A percentile compares a stretch with the other conserved stretches of the same genome.
Evolutionary conservation across 208 protist genomes (phyloP).

Genomic region (Leishmania gerbilli): DNA sequence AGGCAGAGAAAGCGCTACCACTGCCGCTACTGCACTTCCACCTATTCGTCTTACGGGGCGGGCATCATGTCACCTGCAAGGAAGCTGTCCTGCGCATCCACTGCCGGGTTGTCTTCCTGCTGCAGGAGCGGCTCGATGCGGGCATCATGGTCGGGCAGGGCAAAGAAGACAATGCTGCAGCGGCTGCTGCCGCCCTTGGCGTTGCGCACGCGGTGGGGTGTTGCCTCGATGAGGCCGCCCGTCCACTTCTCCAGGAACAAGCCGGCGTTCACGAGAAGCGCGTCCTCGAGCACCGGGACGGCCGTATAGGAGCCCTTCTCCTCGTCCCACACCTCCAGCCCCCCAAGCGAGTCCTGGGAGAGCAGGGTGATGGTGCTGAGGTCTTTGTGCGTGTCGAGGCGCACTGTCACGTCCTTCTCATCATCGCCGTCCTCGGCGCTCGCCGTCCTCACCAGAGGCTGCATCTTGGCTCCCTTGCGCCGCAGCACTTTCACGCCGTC

Average conservation of each 20-base stretch:
- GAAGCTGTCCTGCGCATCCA: conserved; percentile 74
- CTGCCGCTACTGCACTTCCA: neutral
- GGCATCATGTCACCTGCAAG: conserved; percentile 88
- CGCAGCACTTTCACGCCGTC: conserved; percentile 78
- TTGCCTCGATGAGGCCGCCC: conserved; percentile 78
- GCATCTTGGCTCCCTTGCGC: conserved; percentile 61
- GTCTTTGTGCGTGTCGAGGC: conserved; percentile 87
- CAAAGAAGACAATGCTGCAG: conserved; percentile 90
- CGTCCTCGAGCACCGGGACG: conserved; percentile 85
- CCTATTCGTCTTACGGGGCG: conserved; percentile 14
- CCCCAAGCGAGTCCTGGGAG: conserved; percentile 82
- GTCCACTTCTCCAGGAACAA: conserved; percentile 91
- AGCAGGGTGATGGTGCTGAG: conserved; percentile 87
- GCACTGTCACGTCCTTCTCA: conserved; percentile 39
- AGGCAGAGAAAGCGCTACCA: neutral
- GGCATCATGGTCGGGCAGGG: conserved; percentile 82
- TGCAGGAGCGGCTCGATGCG: conserved; percentile 85
- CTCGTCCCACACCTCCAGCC: conserved; percentile 85
- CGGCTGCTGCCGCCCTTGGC: conserved; percentile 61
- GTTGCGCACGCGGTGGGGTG: conserved; percentile 82
- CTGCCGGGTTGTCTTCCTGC: conserved; percentile 81
- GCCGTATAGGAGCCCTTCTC: conserved; percentile 57
- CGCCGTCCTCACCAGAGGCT: conserved; percentile 40
- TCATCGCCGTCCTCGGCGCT: conserved; percentile 9
- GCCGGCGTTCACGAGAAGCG: conserved; percentile 85